Conservation (phyloP, 2,329 filamentous ascomycete species). For the Monascus ruber region DNA sequence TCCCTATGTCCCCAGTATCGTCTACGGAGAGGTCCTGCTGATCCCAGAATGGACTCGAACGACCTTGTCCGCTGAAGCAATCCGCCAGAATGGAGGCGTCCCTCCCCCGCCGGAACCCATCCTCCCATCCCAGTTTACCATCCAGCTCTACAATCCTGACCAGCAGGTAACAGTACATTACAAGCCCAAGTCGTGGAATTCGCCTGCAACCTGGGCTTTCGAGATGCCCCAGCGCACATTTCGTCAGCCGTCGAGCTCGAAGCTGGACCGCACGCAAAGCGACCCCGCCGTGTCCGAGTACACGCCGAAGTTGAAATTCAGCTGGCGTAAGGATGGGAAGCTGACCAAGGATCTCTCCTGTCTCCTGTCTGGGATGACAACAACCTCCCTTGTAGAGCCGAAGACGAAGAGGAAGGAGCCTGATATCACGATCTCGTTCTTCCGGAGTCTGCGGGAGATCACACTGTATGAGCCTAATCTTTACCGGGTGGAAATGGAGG, state of each 20-base stretch:
- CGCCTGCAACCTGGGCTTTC: constrained; percentile 76
- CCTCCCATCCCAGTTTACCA: constrained; percentile 65
- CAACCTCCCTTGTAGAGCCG: constrained; percentile 47
- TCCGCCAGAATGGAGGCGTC: constrained; percentile 56
- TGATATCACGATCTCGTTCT: constrained; percentile 88
- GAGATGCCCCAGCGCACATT: constrained; percentile 83
- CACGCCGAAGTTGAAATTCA: constrained; percentile 68
- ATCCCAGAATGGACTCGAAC: constrained; percentile 79
- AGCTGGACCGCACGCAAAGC: constrained; percentile 60
- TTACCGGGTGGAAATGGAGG: constrained; percentile 80
- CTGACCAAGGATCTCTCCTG: constrained; percentile 81
- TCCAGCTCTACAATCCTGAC: constrained; percentile 91
- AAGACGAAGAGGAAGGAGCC: constrained; percentile 78
- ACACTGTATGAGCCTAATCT: constrained; percentile 93
- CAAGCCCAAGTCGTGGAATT: constrained; percentile 67
- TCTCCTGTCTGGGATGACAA: constrained; percentile 64
- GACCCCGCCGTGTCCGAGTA: constrained; percentile 45
- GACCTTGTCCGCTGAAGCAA: constrained; percentile 66
- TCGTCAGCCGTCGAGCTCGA: constrained; percentile 63
- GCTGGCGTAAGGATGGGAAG: constrained; percentile 80
- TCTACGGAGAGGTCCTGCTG: constrained; percentile 79
- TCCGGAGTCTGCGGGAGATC: constrained; percentile 62
- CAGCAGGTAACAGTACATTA: constrained; percentile 60
- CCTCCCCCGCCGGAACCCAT: constrained; percentile 57
- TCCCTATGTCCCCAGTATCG: constrained; percentile 63